Evolutionary conservation across 1,284 basidiomycete species (phyloP).

Genomic region (Cryptococcus sp.): DNA sequence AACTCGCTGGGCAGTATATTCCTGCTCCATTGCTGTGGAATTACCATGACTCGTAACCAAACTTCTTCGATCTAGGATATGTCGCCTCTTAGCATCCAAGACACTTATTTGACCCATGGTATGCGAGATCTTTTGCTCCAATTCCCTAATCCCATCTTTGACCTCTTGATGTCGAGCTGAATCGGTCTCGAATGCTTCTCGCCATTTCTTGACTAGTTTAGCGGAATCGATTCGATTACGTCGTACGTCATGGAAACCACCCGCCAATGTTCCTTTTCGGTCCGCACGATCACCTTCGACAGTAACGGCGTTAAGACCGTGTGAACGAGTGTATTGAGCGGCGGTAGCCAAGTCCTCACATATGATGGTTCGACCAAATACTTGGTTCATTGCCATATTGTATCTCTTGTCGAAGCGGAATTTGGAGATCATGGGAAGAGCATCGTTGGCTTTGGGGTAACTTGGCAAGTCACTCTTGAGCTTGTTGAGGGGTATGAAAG

Average conservation of each 20-base stretch:
- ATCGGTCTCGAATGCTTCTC: slow-evolving; percentile 65
- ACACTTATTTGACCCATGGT: slow-evolving; percentile 71
- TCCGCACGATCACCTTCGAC: slow-evolving; percentile 97
- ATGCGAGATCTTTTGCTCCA: slow-evolving; percentile 85
- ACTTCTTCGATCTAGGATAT: slow-evolving; percentile 66
- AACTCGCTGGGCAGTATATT: slow-evolving; percentile 62
- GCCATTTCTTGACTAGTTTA: slow-evolving; percentile 73
- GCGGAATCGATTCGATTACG: slow-evolving; percentile 86
- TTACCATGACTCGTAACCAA: slow-evolving; percentile 63
- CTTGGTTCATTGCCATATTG: slow-evolving; percentile 83
- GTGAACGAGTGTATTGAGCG: slow-evolving; percentile 88
- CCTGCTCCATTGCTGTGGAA: slow-evolving; percentile 64
- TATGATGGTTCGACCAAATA: slow-evolving; percentile 97
- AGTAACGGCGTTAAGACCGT: slow-evolving; percentile 94
- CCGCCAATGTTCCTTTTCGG: slow-evolving; percentile 89
- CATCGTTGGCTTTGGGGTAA: slow-evolving; percentile 77
- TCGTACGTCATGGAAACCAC: slow-evolving; percentile 90
- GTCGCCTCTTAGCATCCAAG: slow-evolving; percentile 63
- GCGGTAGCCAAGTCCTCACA: slow-evolving; percentile 89
- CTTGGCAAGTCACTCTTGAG: slow-evolving; percentile 66
- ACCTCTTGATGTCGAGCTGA: slow-evolving; percentile 66
- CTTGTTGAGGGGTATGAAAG: slow-evolving; percentile 98
- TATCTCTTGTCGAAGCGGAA: slow-evolving; percentile 70
- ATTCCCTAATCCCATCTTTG: slow-evolving; percentile 60
- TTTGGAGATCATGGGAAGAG: slow-evolving; percentile 80